Evolutionary conservation across 2,329 filamentous ascomycete genomes (phyloP).

Genomic region (Didymella glomerata): DNA sequence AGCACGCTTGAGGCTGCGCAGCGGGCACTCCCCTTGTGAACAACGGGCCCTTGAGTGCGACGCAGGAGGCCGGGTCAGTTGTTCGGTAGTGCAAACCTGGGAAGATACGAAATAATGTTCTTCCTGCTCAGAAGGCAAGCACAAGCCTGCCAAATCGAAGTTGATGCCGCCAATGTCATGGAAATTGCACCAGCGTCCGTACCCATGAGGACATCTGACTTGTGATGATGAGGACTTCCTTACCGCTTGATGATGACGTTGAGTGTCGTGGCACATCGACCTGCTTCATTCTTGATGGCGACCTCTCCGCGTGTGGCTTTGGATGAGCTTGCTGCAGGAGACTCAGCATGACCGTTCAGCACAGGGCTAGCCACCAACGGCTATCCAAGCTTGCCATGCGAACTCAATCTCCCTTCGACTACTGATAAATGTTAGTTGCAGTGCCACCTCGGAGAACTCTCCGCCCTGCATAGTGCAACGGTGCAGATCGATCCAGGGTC

Average conservation of each 20-base stretch:
- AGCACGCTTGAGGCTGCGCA: constrained; percentile 9
- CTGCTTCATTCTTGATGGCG: neutral
- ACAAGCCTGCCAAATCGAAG: neutral
- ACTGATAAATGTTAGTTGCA: constrained; percentile 1
- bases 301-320: neutral
- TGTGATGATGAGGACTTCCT: neutral
- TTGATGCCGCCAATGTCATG: neutral
- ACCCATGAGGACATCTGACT: neutral
- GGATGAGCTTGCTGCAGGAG: neutral
- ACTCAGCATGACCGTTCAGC: neutral
- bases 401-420: neutral
- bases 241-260: neutral
- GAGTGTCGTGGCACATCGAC: neutral
- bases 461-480: constrained; percentile 8
- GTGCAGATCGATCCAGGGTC: neutral
- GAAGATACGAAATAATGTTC: too few relatives aligned
- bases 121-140: too few relatives aligned
- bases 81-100: too few relatives aligned
- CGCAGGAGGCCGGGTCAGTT: too few relatives aligned
- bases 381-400: neutral
- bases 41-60: too few relatives aligned
- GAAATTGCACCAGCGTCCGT: neutral
- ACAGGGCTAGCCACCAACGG: neutral
- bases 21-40: constrained; percentile 10
- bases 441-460: neutral